A percentile compares a stretch with the other conserved stretches of the same genome.
Evolutionary conservation across 345 rosid genomes (phyloP).

Genomic region (Eucalyptus urophylla): DNA sequence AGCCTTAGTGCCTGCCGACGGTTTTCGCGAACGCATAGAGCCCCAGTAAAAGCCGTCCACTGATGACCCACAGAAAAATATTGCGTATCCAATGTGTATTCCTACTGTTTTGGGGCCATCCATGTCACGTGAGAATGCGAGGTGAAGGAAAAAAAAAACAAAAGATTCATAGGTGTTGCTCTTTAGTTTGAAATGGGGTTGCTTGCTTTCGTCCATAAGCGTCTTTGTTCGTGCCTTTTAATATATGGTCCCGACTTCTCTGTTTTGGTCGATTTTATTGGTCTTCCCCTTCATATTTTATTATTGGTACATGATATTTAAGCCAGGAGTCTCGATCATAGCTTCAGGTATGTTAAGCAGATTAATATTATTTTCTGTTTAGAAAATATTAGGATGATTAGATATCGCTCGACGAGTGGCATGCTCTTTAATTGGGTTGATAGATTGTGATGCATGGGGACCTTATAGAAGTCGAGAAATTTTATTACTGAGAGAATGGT

Average conservation of each 20-base stretch:
- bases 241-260: background rate
- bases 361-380: background rate
- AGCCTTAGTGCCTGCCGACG: background rate
- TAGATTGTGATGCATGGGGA: background rate
- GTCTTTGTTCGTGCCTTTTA: background rate
- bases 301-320: background rate
- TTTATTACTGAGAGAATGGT: background rate
- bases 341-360: background rate
- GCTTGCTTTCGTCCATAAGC: background rate
- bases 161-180: background rate
- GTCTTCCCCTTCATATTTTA: background rate
- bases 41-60: background rate
- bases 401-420: background rate
- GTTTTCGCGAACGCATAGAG: background rate
- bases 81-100: background rate
- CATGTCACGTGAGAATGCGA: background rate
- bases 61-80: background rate
- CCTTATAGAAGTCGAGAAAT: background rate
- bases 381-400: background rate
- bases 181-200: background rate
- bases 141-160: background rate
- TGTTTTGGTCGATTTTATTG: background rate
- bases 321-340: background rate
- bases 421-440: background rate
- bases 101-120: background rate